These are phyloP conservation scores for Globisporangium recalcitrans DNA, from an alignment of 352 stramenopile genomes.

Conservation along the genomic window DNA sequence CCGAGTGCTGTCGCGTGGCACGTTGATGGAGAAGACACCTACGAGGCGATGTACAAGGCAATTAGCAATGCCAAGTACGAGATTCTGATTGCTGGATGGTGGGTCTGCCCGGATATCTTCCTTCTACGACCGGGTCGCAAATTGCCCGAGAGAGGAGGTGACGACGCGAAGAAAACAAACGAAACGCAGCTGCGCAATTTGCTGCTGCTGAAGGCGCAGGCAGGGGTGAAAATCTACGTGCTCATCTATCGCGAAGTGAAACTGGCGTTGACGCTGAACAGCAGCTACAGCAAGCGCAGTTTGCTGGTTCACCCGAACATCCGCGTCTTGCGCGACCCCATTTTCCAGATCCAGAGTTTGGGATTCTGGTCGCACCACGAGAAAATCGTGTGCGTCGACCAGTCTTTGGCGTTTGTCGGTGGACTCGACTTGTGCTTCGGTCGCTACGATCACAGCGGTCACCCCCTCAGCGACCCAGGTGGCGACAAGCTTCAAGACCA, in stretches of 20 bases:
- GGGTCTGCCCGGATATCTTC: conserved; percentile 83
- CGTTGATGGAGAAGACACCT: conserved; percentile 85
- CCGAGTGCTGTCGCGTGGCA: conserved; percentile 77
- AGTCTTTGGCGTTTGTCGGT: conserved; percentile 75
- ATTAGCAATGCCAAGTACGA: conserved; percentile 83
- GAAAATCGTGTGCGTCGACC: conserved; percentile 90
- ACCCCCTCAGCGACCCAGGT: conserved; percentile 66
- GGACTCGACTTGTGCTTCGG: conserved; percentile 88
- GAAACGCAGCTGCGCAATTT: conserved; percentile 74
- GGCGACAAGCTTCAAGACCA: conserved; percentile 45
- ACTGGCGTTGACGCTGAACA: conserved; percentile 85
- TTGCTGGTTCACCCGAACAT: conserved; percentile 85
- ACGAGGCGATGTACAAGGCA: conserved; percentile 82
- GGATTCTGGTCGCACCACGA: conserved; percentile 93
- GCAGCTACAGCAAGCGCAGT: conserved; percentile 77
- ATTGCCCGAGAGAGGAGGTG: conserved; percentile 30
- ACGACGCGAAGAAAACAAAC: conserved; percentile 48
- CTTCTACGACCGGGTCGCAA: conserved; percentile 65
- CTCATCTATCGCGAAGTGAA: conserved; percentile 90
- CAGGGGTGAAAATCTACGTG: conserved; percentile 87
- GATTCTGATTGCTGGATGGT: conserved; percentile 90
- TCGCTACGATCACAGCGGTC: conserved; percentile 77
- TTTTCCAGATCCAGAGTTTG: conserved; percentile 87
- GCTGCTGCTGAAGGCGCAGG: conserved; percentile 70
- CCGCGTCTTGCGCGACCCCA: conserved; percentile 85